phyloP scores from a whole-genome alignment of 2,329 filamentous ascomycete genomes.

The Fusarium paranaense region DNA sequence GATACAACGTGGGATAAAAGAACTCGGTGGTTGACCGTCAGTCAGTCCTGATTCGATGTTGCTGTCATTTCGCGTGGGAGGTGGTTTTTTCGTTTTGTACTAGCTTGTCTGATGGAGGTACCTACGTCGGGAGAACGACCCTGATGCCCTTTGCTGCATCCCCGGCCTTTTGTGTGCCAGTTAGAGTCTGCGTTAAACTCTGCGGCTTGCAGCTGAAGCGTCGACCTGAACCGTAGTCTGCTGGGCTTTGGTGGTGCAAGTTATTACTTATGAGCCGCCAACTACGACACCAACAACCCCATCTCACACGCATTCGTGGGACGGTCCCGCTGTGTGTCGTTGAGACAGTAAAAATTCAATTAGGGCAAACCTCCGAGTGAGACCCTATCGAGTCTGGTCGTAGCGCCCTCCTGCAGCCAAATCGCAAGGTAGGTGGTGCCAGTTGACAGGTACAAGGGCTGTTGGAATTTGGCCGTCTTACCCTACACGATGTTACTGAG shows the following conservation, averaged over 20 bases:
- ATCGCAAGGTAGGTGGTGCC: not conserved
- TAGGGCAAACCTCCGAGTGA: not conserved
- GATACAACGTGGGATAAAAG: conserved; percentile 1
- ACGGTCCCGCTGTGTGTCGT: not conserved
- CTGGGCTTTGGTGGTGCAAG: not conserved
- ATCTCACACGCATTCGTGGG: too few relatives aligned
- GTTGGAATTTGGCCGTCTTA: not conserved
- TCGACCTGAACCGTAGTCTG: not conserved
- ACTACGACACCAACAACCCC: not conserved
- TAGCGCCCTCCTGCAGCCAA: not conserved
- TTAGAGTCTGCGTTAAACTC: not conserved
- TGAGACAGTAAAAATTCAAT: not conserved
- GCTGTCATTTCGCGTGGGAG: not conserved
- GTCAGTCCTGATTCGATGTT: not conserved
- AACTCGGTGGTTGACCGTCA: not conserved
- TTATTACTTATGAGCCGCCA: not conserved
- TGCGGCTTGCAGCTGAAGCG: not conserved
- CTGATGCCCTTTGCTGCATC: not conserved
- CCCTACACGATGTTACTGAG: not conserved
- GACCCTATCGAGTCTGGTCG: not conserved
- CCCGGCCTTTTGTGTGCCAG: not conserved
- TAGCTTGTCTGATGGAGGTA: not conserved
- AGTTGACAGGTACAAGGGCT: not conserved
- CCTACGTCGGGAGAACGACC: not conserved
- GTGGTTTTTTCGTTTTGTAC: not conserved